Conservation (phyloP, 2,329 filamentous ascomycete species). For the Cadophora gregata region DNA sequence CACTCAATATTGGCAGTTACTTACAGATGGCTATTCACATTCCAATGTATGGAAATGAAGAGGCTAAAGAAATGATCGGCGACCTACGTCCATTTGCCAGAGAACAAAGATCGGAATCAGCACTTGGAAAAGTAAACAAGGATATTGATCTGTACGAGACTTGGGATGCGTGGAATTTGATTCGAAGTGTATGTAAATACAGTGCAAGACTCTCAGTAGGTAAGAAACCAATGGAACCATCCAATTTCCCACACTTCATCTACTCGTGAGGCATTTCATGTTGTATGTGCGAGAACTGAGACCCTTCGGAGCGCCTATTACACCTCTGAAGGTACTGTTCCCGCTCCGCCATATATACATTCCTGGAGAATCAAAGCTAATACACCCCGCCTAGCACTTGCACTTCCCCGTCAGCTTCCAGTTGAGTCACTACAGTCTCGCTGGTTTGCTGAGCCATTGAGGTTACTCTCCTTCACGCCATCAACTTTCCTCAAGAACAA, state of each 20-base stretch:
- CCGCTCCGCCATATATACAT: constrained; percentile 24
- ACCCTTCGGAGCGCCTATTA: constrained; percentile 38
- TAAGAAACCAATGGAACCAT: constrained; percentile 57
- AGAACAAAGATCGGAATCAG: constrained; percentile 40
- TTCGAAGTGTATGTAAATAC: constrained; percentile 87
- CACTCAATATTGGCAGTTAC: constrained; percentile 74
- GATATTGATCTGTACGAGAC: constrained; percentile 75
- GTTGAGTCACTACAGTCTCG: constrained; percentile 65
- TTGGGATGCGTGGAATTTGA: constrained; percentile 94
- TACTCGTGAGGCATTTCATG: constrained; percentile 32
- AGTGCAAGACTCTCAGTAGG: constrained; percentile 80
- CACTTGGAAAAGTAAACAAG: constrained; percentile 47
- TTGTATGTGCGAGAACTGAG: constrained; percentile 31
- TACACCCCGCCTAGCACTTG: constrained; percentile 47
- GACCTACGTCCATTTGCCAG: constrained; percentile 43
- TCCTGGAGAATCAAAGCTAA: constrained; percentile 30
- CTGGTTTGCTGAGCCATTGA: constrained; percentile 73
- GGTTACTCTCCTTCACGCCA: constrained; percentile 62
- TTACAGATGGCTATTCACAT: constrained; percentile 82
- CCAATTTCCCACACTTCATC: constrained; percentile 29
- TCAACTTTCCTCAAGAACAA: constrained; percentile 65
- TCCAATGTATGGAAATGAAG: constrained; percentile 79
- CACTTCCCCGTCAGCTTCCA: constrained; percentile 63
- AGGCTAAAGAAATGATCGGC: constrained; percentile 49
- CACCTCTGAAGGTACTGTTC: constrained; percentile 41